Evolutionary conservation across 495 filamentous ascomycete species (phyloP), one percentile per base, ranked within the genome.

Genomic region (Hapsidospora chrysogenum): DNA sequence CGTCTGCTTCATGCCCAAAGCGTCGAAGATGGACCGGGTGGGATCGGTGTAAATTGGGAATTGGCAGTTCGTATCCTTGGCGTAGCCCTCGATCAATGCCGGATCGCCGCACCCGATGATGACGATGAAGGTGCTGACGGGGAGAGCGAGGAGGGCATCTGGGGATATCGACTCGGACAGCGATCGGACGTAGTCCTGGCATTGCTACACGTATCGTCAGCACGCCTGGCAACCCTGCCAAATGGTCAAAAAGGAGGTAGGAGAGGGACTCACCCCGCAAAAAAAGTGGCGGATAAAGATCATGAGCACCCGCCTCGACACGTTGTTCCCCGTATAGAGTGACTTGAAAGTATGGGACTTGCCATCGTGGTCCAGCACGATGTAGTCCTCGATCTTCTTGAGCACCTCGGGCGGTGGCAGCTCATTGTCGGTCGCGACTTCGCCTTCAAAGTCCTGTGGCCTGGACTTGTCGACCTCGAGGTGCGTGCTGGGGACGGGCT

Each of bases 211-310:
- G 32, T 25, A 46, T 47, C 38, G 41, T 28, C 25, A 35, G 36
- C 17, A 18, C 16, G 9, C 17, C 9, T 20, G 30, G 19, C 33
- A 6, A 30, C 10, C n/a, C n/a, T n/a, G n/a, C n/a, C n/a, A n/a
- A n/a, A n/a, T 37, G 33, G 31, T 40, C 29, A 30, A 25, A 13
- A 33, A 21, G 8, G 33, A 29, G 22, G 38, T 16, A 26, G 17
- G 16, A 30, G 17, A 27, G 28, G 19, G 39, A 61, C 83, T 57
- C 63, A 81, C 81, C 2, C 84, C 81, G 46, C 85, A 93, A 63
- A 81, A 87, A 59, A 92, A 93, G 54, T 93, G 84, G 16, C 85
- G 68, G 30, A 93, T 67, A 46, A 93, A 93, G 34, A 92, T 72
- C 13, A 92, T 50, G 19, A 89, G 58, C 1, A 82, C 74, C 5